Evolutionary conservation across 768 basidiomycete species (phyloP), one percentile per base, ranked within the genome.

Genomic region (Russula sp.): DNA sequence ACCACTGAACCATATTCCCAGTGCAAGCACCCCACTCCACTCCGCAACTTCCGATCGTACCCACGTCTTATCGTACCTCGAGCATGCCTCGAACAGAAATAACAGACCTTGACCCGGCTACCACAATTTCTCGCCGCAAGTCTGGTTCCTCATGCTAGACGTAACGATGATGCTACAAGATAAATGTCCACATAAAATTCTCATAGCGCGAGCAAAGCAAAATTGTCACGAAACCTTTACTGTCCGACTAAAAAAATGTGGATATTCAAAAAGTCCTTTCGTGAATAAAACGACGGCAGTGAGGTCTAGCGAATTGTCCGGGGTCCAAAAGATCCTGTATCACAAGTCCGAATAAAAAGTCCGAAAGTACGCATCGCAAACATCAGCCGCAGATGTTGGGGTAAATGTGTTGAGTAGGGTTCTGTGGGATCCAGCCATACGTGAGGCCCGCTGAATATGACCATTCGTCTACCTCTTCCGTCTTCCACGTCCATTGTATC

Each of bases 401-500:
- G 73, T 83, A 90, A 67, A 75, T 67, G 56, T 75, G 71, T 35
- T 79, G 38, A 7, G 78, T 77, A 2, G 84, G 81, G 70, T 79
- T 71, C 62, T 77, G 70, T 13, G 93, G 93, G 70, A 96, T 95
- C 90, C 90, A 94, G 22, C 93, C 93, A 61, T 85, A 79, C 11
- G 75, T 71, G 43, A 95, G 76, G 43, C 92, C 92, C 46, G 87
- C 85, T 66, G 88, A 82, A 75, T 96, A 96, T 0, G 87, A 80
- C 94, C 94, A 97, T 62, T 96, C 94, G 65, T 91, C 90, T 3
- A 89, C 86, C 63, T 75, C 75, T 72, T 93, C 90, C 0, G 89
- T 73, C 75, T 92, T 92, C 90, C 90, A 92, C 1, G 87, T 83
- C 90, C 89, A 90, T 70, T 86, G 83, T 35, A 90, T 73, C 89